These are phyloP conservation scores for Phytophthora constricta DNA, from an alignment of 352 stramenopile genomes.

Conservation along the genomic window DNA sequence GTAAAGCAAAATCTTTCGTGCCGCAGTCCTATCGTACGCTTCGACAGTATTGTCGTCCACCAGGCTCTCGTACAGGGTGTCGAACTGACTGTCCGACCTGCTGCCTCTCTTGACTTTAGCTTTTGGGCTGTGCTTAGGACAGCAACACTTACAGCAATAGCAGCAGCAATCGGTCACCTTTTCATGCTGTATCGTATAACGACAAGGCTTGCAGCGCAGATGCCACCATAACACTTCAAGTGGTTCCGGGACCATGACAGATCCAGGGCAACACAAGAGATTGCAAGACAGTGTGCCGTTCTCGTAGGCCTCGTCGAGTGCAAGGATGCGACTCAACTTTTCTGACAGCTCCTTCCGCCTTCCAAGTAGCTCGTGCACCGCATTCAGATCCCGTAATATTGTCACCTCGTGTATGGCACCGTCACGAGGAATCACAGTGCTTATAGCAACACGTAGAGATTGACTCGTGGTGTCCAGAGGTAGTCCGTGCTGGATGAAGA, in stretches of 20 bases:
- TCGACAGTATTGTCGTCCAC: constrained; percentile 30
- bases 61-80: constrained; percentile 39
- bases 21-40: constrained; percentile 25
- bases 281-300: constrained; percentile 66
- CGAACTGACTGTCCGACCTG: constrained; percentile 26
- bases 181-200: constrained; percentile 53
- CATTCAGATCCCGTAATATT: constrained; percentile 64
- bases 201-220: constrained; percentile 64
- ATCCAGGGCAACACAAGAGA: constrained; percentile 72
- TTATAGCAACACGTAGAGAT: constrained; percentile 47
- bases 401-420: constrained; percentile 66
- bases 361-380: constrained; percentile 67
- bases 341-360: constrained; percentile 50
- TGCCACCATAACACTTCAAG: constrained; percentile 51
- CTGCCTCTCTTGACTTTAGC: constrained; percentile 24
- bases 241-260: constrained; percentile 53
- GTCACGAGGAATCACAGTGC: constrained; percentile 44
- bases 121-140: constrained; percentile 36
- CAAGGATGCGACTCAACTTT: constrained; percentile 61
- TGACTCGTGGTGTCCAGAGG: constrained; percentile 55
- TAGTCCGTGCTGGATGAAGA: constrained; percentile 72
- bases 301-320: constrained; percentile 61
- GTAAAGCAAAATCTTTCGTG: constrained; percentile 41
- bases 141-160: constrained; percentile 53
- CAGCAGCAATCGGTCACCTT: constrained; percentile 44